Evolutionary conservation across 495 filamentous ascomycete genomes (phyloP), one percentile per base, ranked within the genome.

Genomic region (Penicillium egyptiacum): DNA sequence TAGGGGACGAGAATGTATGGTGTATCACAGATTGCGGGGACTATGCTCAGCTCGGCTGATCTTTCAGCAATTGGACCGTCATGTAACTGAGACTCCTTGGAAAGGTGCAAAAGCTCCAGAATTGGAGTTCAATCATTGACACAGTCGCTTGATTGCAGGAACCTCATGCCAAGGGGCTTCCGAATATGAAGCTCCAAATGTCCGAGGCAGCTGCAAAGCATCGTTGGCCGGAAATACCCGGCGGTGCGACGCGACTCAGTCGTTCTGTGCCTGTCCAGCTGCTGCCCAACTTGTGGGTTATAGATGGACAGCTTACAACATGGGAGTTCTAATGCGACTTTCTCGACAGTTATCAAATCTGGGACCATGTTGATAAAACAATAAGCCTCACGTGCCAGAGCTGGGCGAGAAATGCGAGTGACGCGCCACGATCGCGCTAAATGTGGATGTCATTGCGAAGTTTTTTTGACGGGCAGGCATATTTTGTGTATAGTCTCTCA

Each of bases 171-270:
- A 66, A 0, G 62, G 70, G 10, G 11, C 30, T 33, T 11, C 50
- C 46, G 9, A 40, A 12, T 17, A 16, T 65, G 2, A 50, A 48
- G 7, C 33, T 76, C 19, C 65, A 69, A 28, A 58, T 75, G 48
- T 61, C 48, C 4, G 68, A 74, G 17, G 59, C 67, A 1, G 61
- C 64, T 20, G 70, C 71, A 50, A 62, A 70, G 22, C 69, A 81
- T 25, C 71, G 69, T 19, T 19, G 73, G 77, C 10, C 79, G 70
- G 71, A 61, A 64, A 16, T 11, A 50, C 55, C n/a, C 63, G 73
- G 5, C 77, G 35, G 17, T 16, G 70, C 7, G 35, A n/a, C 10
- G 70, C 7, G n/a, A 39, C 10, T 39, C 35, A n/a, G 3, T 46
- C 28, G 22, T 23, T 45, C 2, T 45, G 42, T 14, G 20, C 10